Evolutionary conservation across 805 yeast genomes (phyloP), one percentile per base, ranked within the genome.

Genomic region (Suhomyces vadensis): DNA sequence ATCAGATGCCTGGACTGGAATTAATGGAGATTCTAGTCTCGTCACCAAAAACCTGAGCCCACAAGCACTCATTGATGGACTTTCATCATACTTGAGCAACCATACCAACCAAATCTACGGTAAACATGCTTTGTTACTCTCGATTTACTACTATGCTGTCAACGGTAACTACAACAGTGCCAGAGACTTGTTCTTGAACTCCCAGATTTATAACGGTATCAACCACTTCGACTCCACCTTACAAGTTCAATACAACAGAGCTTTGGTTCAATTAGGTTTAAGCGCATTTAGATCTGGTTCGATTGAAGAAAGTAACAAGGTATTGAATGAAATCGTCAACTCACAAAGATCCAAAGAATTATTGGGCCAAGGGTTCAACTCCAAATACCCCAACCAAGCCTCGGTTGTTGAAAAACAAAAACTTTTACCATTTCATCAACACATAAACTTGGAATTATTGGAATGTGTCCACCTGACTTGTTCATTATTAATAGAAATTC

Each of bases 391-490:
- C 43, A 79, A 77, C 57, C 71, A 73, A 63, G 73, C 75, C 13
- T 63, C 81, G 20, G 67, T 75, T 37, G 79, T 77, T 49, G 95
- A 86, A 60, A 81, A 76, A 58, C 92, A 84, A 69, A 83, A 91
- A 63, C 79, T 90, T 64, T 76, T 94, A 63, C 99, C 99, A 47
- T 94, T 86, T 85, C 99, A 94, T 72, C 90, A 89, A 87, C 99
- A 94, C 71, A 92, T 94, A 67, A 94, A 94, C 70, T 75, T 92
- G 57, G 98, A 95, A 74, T 81, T 94, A 59, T 78, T 94, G 53
- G 99, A 94, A 71, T 86, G 95, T 63, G 96, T 88, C 38, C 92
- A 85, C 77, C 80, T 90, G 75, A 94, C 98, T 9, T 77, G 88
- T 46, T 87, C 96, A 23, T 74, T 94, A 68, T 78, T 94, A 61